A percentile compares a stretch with the other conserved stretches of the same genome.
Evolutionary conservation across 192 early-diverging fungal species (phyloP).

Genomic region (Coemansia sp.): DNA sequence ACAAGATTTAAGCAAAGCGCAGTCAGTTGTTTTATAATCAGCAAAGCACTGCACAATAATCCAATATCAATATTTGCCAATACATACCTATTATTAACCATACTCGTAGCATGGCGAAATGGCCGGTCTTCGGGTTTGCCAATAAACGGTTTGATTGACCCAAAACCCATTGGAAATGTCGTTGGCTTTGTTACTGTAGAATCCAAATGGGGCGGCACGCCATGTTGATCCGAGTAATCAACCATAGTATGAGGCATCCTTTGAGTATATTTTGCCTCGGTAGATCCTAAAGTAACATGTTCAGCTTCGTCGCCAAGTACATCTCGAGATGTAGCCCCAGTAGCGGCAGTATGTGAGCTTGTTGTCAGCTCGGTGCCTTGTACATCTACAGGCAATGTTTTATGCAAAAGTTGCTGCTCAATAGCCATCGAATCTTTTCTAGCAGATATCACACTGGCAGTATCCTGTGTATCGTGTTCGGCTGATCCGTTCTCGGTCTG

Average conservation of each 20-base stretch:
- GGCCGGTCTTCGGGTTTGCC: conserved; percentile 32
- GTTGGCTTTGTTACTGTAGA: neutral
- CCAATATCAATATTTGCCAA: neutral
- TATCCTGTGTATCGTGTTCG: neutral
- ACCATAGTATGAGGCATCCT: conserved; percentile 9
- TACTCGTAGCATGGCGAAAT: conserved; percentile 3
- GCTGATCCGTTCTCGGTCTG: neutral
- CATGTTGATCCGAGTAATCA: conserved; percentile 15
- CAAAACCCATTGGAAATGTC: conserved; percentile 35
- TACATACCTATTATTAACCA: conserved; percentile 11
- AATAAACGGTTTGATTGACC: conserved; percentile 45
- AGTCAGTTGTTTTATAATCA: neutral
- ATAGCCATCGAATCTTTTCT: neutral
- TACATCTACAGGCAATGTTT: neutral
- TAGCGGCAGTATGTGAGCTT: neutral
- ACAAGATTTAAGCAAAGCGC: neutral
- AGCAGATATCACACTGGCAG: neutral
- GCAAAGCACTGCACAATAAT: neutral
- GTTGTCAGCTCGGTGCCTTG: neutral
- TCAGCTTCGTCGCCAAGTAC: neutral
- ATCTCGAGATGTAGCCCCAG: neutral
- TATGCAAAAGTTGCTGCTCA: neutral
- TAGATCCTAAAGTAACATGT: neutral
- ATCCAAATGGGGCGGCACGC: neutral
- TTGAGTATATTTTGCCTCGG: conserved; percentile 10